Percentiles rank a stretch among this genome's conserved stretches.
Conservation (phyloP, 208 protist species). For the Trichomonas gallinae region DNA sequence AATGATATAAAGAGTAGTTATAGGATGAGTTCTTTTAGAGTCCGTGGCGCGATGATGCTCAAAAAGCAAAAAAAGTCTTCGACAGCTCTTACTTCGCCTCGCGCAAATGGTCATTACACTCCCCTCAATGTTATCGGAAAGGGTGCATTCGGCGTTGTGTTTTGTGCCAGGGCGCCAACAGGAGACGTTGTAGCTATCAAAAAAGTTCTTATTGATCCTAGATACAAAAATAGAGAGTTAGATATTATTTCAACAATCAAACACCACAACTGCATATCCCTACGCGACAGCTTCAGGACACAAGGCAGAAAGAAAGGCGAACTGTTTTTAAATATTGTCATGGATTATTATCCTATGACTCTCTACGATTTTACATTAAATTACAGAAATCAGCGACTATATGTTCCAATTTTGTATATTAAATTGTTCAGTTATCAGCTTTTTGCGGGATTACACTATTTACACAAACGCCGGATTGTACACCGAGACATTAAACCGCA, state of each 20-base stretch:
- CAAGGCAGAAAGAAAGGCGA: conserved; percentile 45
- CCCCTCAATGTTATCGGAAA: not conserved
- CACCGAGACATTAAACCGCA: conserved; percentile 83
- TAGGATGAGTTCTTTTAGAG: not conserved
- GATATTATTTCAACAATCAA: not conserved
- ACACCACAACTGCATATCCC: not conserved
- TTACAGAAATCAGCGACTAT: conserved; percentile 56
- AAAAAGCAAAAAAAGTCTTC: not conserved
- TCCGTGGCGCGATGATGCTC: not conserved
- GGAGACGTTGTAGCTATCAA: not conserved
- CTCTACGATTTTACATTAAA: conserved; percentile 65
- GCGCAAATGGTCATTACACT: not conserved
- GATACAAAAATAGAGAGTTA: not conserved
- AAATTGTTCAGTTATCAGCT: conserved; percentile 85
- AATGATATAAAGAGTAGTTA: not conserved
- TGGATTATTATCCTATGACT: conserved; percentile 92
- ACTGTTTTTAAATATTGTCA: conserved; percentile 92
- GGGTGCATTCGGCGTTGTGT: not conserved
- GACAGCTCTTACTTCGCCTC: not conserved
- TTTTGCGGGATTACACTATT: conserved; percentile 74
- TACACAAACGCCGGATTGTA: conserved; percentile 71
- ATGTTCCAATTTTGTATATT: not conserved
- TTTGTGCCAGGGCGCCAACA: not conserved
- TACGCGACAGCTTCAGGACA: not conserved
- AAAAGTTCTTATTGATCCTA: not conserved